Evolutionary conservation across 1,284 basidiomycete genomes (phyloP), one percentile per base, ranked within the genome.

Genomic region (Marasmius fiardii): DNA sequence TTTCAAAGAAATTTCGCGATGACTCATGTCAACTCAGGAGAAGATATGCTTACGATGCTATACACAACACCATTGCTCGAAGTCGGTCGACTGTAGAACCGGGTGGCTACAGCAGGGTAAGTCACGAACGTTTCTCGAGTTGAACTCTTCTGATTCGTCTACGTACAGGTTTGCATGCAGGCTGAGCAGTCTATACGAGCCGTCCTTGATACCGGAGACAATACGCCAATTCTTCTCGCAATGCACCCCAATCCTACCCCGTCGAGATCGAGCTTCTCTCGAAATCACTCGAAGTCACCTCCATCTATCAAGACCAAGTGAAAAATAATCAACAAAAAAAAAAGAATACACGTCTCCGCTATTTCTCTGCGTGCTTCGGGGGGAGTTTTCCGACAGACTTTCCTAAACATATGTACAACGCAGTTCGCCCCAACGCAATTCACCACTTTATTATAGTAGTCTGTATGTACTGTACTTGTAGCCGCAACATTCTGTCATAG

Each of bases 61-160:
- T 92, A 56, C 90, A 92, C 68, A 91, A 91, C 66, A 81, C 81
- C 4, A 89, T 92, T 64, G 76, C 89, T 7, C 77, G 78, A 56
- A 84, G 85, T 59, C 82, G 86, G 43, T 79, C 79, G 26, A 72
- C 82, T 21, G 72, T 91, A 10, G 77, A 84, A 60, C 74, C 78
- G 3, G 88, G 88, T 28, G 88, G 88, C 35, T 91, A 91, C 64
- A 83, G 85, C 65, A 77, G 88, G 64, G 88, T 90, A 65, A 67
- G 85, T 79, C 44, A 12, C 48, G 43, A 52, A 43, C 47, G 52
- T 53, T 39, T 33, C 50, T 24, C 47, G 14, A 39, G 48, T 43
- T 44, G 50, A 51, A 31, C 31, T 34, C 39, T 59, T 41, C 33
- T 55, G 33, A 39, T 54, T 54, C 49, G 53, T 58, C 44, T 23